Conservation (phyloP, 768 basidiomycete species). For the Cystobasidium ongulense region DNA sequence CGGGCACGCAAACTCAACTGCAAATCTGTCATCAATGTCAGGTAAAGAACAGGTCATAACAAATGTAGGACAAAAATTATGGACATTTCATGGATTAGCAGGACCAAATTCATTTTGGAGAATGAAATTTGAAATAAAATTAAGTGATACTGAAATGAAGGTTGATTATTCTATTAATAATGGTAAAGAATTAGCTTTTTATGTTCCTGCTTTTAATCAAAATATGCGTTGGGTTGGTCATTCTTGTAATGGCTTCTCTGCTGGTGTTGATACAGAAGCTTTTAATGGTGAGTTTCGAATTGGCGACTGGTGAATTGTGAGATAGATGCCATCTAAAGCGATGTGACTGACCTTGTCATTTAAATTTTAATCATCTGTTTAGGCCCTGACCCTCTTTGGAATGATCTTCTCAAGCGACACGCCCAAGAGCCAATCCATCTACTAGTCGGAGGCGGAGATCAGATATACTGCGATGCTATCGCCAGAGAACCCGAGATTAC, state of each 20-base stretch:
- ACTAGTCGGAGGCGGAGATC: slow-evolving; percentile 68
- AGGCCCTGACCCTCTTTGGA: slow-evolving; percentile 56
- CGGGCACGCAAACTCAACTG: not conserved
- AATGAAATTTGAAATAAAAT: slow-evolving; percentile 73
- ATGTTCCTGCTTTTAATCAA: slow-evolving; percentile 67
- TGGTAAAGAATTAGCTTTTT: slow-evolving; percentile 57
- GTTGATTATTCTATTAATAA: slow-evolving; percentile 72
- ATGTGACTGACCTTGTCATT: no score
- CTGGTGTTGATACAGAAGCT: slow-evolving; percentile 49
- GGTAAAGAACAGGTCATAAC: not conserved
- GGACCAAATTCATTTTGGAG: slow-evolving; percentile 92
- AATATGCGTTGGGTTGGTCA: slow-evolving; percentile 88
- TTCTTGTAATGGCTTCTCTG: slow-evolving; percentile 69
- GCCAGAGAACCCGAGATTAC: slow-evolving; percentile 81
- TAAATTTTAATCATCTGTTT: no score
- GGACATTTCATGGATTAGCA: slow-evolving; percentile 39
- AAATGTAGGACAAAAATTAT: slow-evolving; percentile 37
- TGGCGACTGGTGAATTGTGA: no score
- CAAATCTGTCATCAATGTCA: slow-evolving; percentile 9
- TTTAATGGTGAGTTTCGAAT: slow-evolving; percentile 19
- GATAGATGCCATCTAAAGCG: no score
- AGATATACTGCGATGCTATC: slow-evolving; percentile 52
- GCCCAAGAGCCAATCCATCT: slow-evolving; percentile 71
- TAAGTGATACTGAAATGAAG: slow-evolving; percentile 62
- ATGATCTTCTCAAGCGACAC: slow-evolving; percentile 79